phyloP scores from a whole-genome alignment of 2,329 filamentous ascomycete genomes.

The Apiospora saccharicola region DNA sequence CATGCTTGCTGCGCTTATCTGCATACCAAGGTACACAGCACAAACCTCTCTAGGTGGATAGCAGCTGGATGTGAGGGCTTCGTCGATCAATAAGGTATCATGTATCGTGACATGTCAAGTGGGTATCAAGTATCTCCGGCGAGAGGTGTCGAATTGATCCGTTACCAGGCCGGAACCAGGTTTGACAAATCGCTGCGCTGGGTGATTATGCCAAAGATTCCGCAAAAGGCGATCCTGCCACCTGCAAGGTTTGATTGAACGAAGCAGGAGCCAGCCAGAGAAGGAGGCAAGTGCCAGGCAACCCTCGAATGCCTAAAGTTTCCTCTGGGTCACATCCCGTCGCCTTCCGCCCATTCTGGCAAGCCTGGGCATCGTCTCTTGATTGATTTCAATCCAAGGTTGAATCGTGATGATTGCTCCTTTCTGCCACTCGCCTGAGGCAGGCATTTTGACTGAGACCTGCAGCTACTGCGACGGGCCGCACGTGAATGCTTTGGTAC shows the following conservation, averaged over 20 bases:
- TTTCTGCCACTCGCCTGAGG: constrained; percentile 13
- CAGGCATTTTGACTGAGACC: constrained; percentile 4
- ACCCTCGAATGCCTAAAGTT: neutral
- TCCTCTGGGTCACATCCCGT: neutral
- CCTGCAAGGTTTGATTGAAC: constrained; percentile 8
- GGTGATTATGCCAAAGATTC: neutral
- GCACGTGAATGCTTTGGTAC: neutral
- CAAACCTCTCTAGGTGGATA: neutral
- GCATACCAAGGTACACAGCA: neutral
- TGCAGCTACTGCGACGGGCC: constrained; percentile 13
- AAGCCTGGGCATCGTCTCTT: neutral
- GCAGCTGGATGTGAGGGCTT: no score
- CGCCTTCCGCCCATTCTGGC: neutral
- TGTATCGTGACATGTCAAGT: constrained; percentile 1
- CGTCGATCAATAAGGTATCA: neutral
- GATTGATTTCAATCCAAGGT: neutral
- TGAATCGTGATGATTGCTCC: neutral
- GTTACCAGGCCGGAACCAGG: neutral
- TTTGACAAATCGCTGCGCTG: neutral
- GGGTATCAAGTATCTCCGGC: neutral
- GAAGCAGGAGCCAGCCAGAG: neutral
- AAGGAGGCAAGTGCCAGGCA: neutral
- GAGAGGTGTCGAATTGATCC: neutral
- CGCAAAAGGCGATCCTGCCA: neutral
- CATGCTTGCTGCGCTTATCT: constrained; percentile 1